Conservation (phyloP, 495 filamentous ascomycete species). For the Talaromyces trachyspermus region DNA sequence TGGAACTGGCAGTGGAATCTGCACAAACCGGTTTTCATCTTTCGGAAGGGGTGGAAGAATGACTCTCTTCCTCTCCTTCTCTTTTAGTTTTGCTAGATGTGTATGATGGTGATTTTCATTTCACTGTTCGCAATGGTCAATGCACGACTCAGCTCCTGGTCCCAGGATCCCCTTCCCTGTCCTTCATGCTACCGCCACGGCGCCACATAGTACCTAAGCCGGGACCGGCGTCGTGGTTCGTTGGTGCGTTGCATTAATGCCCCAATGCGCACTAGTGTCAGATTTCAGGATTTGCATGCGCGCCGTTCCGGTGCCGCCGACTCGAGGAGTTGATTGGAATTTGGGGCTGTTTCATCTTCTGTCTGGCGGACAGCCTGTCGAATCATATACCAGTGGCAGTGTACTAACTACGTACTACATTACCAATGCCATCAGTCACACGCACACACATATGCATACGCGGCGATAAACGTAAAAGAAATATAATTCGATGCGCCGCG, state of each 20-base stretch:
- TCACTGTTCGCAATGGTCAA: no score
- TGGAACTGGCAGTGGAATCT: no score
- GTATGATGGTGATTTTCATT: no score
- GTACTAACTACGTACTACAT: background rate
- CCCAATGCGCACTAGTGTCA: background rate
- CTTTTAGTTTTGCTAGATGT: no score
- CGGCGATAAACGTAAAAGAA: background rate
- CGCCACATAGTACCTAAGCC: no score
- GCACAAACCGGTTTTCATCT: no score
- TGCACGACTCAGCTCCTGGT: no score
- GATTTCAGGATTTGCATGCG: conserved; percentile 8
- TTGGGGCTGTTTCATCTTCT: no score
- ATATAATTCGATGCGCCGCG: conserved; percentile 6
- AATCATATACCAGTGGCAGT: background rate
- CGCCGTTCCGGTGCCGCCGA: conserved; percentile 9
- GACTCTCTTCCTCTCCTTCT: no score
- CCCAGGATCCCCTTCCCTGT: no score
- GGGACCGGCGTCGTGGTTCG: background rate
- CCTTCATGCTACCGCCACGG: no score
- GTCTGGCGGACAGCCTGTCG: background rate
- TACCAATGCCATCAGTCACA: background rate
- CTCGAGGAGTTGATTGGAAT: conserved; percentile 1
- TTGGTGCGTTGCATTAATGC: background rate
- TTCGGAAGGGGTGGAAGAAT: no score
- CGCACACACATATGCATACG: background rate